Evolutionary conservation across 768 basidiomycete genomes (phyloP), one percentile per base, ranked within the genome.

Genomic region (Amanita polypyramis): DNA sequence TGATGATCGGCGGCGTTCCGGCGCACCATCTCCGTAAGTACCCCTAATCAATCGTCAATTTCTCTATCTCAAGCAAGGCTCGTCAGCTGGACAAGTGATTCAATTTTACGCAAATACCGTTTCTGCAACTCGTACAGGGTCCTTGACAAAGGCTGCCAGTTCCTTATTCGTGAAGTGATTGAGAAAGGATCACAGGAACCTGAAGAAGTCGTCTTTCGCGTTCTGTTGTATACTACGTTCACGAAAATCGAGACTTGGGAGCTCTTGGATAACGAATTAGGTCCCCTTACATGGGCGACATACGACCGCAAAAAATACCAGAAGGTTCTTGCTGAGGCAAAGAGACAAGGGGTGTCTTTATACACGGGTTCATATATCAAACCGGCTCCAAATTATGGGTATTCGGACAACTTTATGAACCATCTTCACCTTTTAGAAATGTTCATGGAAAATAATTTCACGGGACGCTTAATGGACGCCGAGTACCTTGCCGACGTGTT

Each of bases 81-180:
- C 5, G 5, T 35, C 46, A 82, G 80, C 23, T 90, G 87, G 86
- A 85, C 85, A 0, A 59, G 70, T 1, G 83, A 90, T 58, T 56
- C 62, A 2, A 75, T 82, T 43, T 66, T 90, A 15, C 67, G 59
- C 2, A 56, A 65, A 10, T 72, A 77, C 54, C 70, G 69, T 25
- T 88, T 87, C 58, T 86, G 84, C 64, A 86, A 87, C 56, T 75
- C 81, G 0, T 90, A 74, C 57, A 82, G 87, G 30, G 77, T 87
- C 6, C 70, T 80, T 37, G 87, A 90, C 65, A 77, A 76, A 30
- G 72, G 72, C 14, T 77, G 74, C 25, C 87, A 90, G 55, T 90
- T 72, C 52, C 67, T 89, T 49, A 70, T 90, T 27, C 56, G 61
- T 5, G 73, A 85, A 47, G 84, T 90, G 51, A 79, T 89, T 52